Conservation (phyloP, 1,284 basidiomycete species). For the Porogramme epimiltina region DNA sequence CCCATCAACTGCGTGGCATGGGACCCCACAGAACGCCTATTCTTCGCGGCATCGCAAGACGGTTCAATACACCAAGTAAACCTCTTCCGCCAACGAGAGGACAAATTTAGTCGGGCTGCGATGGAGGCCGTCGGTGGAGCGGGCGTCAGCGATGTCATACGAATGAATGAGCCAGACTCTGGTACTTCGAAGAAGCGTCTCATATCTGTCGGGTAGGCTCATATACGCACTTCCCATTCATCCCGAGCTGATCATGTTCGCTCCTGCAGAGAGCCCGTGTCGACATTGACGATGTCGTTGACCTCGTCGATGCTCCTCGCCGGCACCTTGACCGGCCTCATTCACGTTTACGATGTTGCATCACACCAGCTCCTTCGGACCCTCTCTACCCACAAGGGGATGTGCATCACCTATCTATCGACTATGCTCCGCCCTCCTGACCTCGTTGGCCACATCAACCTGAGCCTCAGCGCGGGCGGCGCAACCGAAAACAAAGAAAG, state of each 20-base stretch:
- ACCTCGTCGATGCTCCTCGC: slow-evolving; percentile 74
- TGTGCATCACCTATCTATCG: slow-evolving; percentile 72
- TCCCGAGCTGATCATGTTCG: neutral
- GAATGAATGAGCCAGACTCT: slow-evolving; percentile 54
- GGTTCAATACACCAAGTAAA: slow-evolving; percentile 83
- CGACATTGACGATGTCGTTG: slow-evolving; percentile 74
- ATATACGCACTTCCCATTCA: no score
- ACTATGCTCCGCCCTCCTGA: slow-evolving; percentile 85
- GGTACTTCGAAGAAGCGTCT: slow-evolving; percentile 53
- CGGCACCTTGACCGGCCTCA: slow-evolving; percentile 74
- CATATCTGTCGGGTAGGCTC: slow-evolving; percentile 60
- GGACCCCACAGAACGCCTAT: slow-evolving; percentile 84
- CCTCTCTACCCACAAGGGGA: slow-evolving; percentile 72
- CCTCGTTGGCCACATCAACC: slow-evolving; percentile 73
- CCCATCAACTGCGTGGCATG: slow-evolving; percentile 71
- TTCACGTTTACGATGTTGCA: slow-evolving; percentile 84
- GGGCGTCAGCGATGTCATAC: slow-evolving; percentile 69
- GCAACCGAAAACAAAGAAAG: slow-evolving; percentile 52
- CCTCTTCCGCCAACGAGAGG: slow-evolving; percentile 66
- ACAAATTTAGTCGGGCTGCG: slow-evolving; percentile 45
- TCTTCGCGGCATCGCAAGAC: slow-evolving; percentile 79
- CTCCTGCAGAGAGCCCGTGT: slow-evolving; percentile 58
- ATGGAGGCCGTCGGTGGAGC: slow-evolving; percentile 79
- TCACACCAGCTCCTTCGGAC: slow-evolving; percentile 89
- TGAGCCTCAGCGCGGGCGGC: slow-evolving; percentile 49